Percentiles rank a stretch among this genome's conserved stretches.
Evolutionary conservation across 768 basidiomycete species (phyloP).

Genomic region (Phlebiopsis gigantea): DNA sequence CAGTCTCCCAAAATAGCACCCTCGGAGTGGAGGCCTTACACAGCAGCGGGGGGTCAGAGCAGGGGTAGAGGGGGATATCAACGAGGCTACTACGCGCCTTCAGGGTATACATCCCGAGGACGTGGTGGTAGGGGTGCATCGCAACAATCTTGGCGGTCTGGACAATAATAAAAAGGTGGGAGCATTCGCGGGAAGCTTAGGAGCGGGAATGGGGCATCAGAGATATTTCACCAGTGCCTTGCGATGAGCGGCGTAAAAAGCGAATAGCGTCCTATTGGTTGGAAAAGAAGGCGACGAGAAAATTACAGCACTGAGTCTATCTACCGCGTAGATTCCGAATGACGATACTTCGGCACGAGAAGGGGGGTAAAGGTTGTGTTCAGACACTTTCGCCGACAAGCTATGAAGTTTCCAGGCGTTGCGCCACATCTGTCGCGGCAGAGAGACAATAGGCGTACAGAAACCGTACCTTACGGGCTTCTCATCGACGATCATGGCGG

Average conservation of each 20-base stretch:
- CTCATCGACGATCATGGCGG: background rate
- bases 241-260: no score
- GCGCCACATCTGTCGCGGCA: background rate
- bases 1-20: slow-evolving; percentile 28
- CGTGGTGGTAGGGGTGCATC: background rate
- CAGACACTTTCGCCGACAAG: background rate
- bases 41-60: background rate
- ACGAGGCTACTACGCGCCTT: background rate
- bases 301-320: background rate
- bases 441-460: background rate
- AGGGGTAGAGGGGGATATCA: background rate
- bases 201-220: no score
- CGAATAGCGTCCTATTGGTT: no score
- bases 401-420: background rate
- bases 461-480: background rate
- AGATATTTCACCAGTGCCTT: no score
- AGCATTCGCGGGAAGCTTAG: no score
- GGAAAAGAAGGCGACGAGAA: background rate
- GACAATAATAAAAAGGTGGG: no score
- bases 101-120: background rate
- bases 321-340: background rate
- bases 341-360: background rate
- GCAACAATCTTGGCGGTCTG: background rate
- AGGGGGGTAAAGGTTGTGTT: background rate
- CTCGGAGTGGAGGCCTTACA: background rate